Percentiles rank a stretch among this genome's conserved stretches.
phyloP scores from a whole-genome alignment of 2,329 filamentous ascomycete species.

The Cladophialophora carrionii region DNA sequence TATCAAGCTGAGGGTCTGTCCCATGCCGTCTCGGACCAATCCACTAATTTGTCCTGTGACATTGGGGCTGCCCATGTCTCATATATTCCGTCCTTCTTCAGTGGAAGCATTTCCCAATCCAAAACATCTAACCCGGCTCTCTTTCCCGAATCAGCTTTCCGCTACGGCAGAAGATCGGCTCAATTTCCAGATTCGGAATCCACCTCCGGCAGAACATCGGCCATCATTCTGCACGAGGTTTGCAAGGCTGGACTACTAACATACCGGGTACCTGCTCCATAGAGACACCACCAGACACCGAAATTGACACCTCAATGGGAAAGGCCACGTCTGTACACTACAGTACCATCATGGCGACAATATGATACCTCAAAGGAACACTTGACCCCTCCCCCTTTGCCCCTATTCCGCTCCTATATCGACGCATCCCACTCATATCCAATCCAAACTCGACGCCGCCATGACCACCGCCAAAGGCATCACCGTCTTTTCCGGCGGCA shows the following conservation, averaged over 20 bases:
- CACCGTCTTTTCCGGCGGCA: slow-evolving; percentile 88
- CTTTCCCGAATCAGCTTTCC: neutral
- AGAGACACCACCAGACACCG: no score
- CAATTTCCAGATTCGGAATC: neutral
- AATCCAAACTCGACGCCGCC: neutral
- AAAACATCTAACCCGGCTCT: neutral
- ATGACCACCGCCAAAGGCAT: slow-evolving; percentile 56
- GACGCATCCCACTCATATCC: neutral
- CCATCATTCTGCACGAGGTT: neutral
- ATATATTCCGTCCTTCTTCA: neutral
- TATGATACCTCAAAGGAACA: neutral
- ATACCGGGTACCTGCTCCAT: neutral
- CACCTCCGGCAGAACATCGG: neutral
- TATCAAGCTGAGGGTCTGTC: neutral
- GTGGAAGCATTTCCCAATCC: slow-evolving; percentile 1
- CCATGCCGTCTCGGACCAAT: neutral
- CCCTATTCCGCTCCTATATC: no score
- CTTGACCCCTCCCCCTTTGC: neutral
- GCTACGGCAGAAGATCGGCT: neutral
- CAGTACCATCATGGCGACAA: neutral
- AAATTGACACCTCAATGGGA: neutral
- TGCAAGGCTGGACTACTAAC: neutral
- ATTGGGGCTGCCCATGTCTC: neutral
- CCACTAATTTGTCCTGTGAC: neutral
- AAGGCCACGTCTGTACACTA: neutral